Percentiles rank a stretch among this genome's conserved stretches.
Evolutionary conservation across 2,329 filamentous ascomycete genomes (phyloP).

Genomic region (Beauveria brongniartii): DNA sequence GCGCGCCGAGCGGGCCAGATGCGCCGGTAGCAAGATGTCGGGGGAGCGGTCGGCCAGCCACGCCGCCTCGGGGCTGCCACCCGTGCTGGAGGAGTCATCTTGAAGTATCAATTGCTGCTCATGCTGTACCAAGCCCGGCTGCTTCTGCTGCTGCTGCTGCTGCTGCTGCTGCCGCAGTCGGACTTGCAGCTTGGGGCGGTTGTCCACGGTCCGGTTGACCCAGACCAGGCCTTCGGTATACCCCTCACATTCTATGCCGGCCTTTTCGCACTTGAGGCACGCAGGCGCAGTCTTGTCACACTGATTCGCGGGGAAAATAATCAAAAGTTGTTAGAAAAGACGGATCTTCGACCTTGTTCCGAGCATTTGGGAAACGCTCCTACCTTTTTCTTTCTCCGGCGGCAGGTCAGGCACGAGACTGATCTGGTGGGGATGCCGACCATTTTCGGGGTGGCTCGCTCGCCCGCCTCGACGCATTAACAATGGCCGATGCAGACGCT

Average conservation of each 20-base stretch:
- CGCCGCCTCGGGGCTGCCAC: neutral
- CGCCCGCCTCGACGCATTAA: slow-evolving; percentile 4
- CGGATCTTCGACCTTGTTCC: neutral
- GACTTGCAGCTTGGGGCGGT: neutral
- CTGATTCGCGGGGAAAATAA: neutral
- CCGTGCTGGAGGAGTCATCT: neutral
- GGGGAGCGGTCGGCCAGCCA: neutral
- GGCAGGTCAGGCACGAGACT: slow-evolving; percentile 11
- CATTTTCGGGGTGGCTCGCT: slow-evolving; percentile 5
- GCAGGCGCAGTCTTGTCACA: slow-evolving; percentile 8
- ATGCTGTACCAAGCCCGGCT: neutral
- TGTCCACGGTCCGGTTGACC: slow-evolving; percentile 10
- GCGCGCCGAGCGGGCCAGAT: slow-evolving; percentile 13
- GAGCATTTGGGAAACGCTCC: neutral
- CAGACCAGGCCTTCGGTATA: slow-evolving; percentile 9
- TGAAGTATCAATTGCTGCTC: neutral
- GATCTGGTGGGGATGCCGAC: slow-evolving; percentile 12
- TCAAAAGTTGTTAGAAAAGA: neutral
- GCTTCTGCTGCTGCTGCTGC: neutral
- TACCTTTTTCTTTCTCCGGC: slow-evolving; percentile 11
- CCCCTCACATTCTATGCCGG: slow-evolving; percentile 10
- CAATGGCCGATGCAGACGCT: neutral
- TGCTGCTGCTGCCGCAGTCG: neutral
- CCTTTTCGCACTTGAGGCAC: slow-evolving; percentile 9
- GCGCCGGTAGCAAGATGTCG: slow-evolving; percentile 4